These are phyloP conservation scores for Entomophthora muscae DNA, from an alignment of 371 early-diverging fungal species.

Conservation along the genomic window DNA sequence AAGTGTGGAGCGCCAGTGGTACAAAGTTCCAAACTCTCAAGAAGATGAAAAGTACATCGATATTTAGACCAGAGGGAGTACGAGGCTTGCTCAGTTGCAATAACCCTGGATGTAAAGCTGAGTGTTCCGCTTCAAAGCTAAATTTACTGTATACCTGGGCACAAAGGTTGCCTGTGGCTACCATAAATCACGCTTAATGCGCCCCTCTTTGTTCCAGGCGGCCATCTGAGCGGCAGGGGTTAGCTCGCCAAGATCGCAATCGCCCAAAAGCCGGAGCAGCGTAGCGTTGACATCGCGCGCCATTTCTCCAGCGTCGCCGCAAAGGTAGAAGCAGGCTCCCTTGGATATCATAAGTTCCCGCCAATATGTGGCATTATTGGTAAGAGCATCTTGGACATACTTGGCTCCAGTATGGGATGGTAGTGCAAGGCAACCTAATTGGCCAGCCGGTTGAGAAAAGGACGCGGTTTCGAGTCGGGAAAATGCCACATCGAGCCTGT, in stretches of 20 bases:
- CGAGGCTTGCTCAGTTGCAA: no score
- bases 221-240: conserved; percentile 38
- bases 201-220: conserved; percentile 38
- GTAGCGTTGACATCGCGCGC: conserved; percentile 67
- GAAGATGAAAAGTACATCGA: no score
- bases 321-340: conserved; percentile 58
- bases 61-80: no score
- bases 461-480: conserved; percentile 23
- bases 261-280: conserved; percentile 39
- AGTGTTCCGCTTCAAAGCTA: no score
- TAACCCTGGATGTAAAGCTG: no score
- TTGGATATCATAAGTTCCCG: conserved; percentile 34
- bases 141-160: no score
- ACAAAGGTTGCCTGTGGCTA: no score
- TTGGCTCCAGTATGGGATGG: conserved; percentile 15
- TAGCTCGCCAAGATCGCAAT: conserved; percentile 21
- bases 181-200: conserved; percentile 48
- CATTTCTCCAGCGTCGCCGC: conserved; percentile 81
- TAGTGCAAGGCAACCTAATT: background rate
- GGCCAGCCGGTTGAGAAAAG: background rate
- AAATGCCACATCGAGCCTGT: conserved; percentile 30
- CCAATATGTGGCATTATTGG: conserved; percentile 24
- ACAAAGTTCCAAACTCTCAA: no score
- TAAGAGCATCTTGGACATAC: conserved; percentile 76
- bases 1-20: no score